A percentile compares a stretch with the other conserved stretches of the same genome.
These are phyloP conservation scores for Mikania micrantha DNA, from an alignment of 129 eudicot species.

Conservation along the genomic window DNA sequence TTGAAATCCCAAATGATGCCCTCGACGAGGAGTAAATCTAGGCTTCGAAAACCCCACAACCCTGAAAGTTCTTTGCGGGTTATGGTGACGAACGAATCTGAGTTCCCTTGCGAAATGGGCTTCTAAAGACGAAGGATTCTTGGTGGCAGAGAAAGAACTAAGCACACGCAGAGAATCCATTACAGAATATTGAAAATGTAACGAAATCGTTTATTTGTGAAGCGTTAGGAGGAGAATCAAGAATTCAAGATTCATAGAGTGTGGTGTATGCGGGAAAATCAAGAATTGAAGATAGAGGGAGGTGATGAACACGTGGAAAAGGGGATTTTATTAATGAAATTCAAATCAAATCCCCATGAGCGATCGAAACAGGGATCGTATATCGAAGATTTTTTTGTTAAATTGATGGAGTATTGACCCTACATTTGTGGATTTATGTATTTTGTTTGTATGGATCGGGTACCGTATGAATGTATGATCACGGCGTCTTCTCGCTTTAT, in stretches of 20 bases:
- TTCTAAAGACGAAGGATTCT: constrained; percentile 18
- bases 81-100: constrained; percentile 21
- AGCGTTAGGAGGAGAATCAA: neutral
- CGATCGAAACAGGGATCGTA: constrained; percentile 14
- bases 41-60: constrained; percentile 11
- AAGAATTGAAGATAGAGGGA: constrained; percentile 16
- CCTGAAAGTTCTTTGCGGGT: constrained; percentile 19
- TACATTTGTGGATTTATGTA: constrained; percentile 24
- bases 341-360: constrained; percentile 32
- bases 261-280: constrained; percentile 9
- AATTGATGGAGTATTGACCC: neutral
- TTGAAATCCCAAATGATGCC: constrained; percentile 16
- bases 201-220: neutral
- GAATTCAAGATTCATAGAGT: too few species aligned
- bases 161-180: constrained; percentile 58
- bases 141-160: constrained; percentile 30
- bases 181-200: neutral
- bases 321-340: constrained; percentile 2
- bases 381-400: constrained; percentile 19
- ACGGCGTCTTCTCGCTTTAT: constrained; percentile 20
- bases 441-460: too few species aligned
- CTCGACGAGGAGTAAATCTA: neutral
- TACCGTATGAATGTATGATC: constrained; percentile 1
- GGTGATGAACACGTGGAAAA: constrained; percentile 27
- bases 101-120: constrained; percentile 24